These are phyloP conservation scores for Trichocladium uniseriatum DNA, from an alignment of 495 filamentous ascomycete genomes.

Conservation along the genomic window DNA sequence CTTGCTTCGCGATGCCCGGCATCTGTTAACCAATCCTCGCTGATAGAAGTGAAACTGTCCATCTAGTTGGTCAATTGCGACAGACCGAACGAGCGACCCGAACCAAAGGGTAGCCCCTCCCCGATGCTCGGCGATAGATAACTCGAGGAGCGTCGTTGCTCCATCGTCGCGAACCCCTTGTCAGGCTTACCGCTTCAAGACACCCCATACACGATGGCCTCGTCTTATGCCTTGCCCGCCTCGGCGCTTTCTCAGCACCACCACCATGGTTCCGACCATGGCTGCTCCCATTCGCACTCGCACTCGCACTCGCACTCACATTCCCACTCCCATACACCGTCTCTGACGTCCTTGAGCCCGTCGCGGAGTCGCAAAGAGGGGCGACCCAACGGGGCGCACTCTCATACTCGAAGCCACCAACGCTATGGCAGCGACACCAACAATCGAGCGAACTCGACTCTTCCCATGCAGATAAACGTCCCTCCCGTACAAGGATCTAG, in stretches of 20 bases:
- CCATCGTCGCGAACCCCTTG: slow-evolving; percentile 2
- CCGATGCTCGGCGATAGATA: slow-evolving; percentile 13
- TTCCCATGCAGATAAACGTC: slow-evolving; percentile 27
- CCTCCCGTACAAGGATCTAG: slow-evolving; percentile 23
- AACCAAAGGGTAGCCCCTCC: too few species aligned
- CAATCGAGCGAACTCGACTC: slow-evolving; percentile 26
- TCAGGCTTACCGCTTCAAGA: too few species aligned
- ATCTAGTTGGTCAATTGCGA: too few species aligned
- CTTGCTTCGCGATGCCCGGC: too few species aligned
- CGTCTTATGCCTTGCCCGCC: slow-evolving; percentile 43
- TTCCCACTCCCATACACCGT: slow-evolving; percentile 29
- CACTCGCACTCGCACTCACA: slow-evolving; percentile 34
- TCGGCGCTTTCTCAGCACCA: slow-evolving; percentile 39
- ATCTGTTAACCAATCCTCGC: not conserved
- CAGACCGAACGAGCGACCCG: too few species aligned
- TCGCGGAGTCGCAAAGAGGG: slow-evolving; percentile 17
- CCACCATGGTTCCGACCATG: slow-evolving; percentile 25
- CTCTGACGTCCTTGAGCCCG: slow-evolving; percentile 16
- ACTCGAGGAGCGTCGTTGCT: slow-evolving; percentile 18
- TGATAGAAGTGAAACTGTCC: not conserved
- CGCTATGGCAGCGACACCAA: slow-evolving; percentile 23
- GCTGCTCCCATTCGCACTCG: slow-evolving; percentile 24
- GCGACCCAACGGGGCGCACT: slow-evolving; percentile 15
- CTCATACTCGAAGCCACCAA: slow-evolving; percentile 21
- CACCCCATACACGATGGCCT: slow-evolving; percentile 31